Conservation (phyloP, 1,284 basidiomycete species). For the Ceratobasidium sp. region DNA sequence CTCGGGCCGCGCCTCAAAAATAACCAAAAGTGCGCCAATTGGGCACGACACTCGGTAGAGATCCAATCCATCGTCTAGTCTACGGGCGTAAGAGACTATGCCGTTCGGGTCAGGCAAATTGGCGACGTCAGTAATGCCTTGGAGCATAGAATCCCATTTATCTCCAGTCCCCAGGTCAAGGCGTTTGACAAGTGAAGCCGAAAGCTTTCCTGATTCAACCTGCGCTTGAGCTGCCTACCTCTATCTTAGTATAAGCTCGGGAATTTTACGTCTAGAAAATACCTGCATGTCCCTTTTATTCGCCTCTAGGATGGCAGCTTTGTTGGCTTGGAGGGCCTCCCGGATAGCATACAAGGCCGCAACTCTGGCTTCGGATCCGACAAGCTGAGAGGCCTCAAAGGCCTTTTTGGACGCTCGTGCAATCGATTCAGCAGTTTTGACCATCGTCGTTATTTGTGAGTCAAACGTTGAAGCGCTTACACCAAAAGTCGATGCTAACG, state of each 20-base stretch:
- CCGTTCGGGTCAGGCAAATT: slow-evolving; percentile 88
- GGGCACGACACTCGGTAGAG: slow-evolving; percentile 96
- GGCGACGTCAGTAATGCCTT: slow-evolving; percentile 90
- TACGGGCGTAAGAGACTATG: slow-evolving; percentile 84
- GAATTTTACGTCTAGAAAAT: slow-evolving; percentile 37
- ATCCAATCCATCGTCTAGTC: slow-evolving; percentile 87
- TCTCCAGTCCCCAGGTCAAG: slow-evolving; percentile 86
- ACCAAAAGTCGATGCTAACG: not conserved
- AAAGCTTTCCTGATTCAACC: slow-evolving; percentile 85
- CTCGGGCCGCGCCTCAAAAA: slow-evolving; percentile 98
- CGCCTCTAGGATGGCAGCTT: slow-evolving; percentile 76
- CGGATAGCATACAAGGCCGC: slow-evolving; percentile 77
- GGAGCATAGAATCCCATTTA: slow-evolving; percentile 95
- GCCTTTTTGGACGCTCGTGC: slow-evolving; percentile 82
- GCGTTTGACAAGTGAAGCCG: slow-evolving; percentile 81
- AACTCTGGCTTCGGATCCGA: slow-evolving; percentile 72
- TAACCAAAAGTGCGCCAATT: slow-evolving; percentile 95
- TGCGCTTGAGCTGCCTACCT: slow-evolving; percentile 78
- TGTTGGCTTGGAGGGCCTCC: slow-evolving; percentile 69
- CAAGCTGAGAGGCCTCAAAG: slow-evolving; percentile 86
- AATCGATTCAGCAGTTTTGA: slow-evolving; percentile 59
- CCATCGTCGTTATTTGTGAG: slow-evolving; percentile 19
- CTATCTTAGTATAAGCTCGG: not conserved
- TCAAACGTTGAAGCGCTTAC: slow-evolving; percentile 29
- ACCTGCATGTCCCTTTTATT: slow-evolving; percentile 85